A percentile compares a stretch with the other conserved stretches of the same genome.
Conservation (phyloP, 345 rosid species). For the Aethionema arabicum region DNA sequence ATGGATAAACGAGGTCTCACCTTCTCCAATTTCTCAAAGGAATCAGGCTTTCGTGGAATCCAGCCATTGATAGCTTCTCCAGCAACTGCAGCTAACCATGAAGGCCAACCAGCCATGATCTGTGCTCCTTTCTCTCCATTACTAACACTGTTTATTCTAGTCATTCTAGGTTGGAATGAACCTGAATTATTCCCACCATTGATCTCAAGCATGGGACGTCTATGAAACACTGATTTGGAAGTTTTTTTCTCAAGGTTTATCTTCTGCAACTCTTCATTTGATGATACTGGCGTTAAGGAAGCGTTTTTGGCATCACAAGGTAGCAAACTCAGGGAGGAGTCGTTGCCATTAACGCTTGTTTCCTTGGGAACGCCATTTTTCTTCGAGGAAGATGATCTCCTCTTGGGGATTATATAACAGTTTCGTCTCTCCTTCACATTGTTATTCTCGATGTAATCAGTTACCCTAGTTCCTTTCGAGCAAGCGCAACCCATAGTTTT, state of each 20-base stretch:
- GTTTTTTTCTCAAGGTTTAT: constrained; percentile 27
- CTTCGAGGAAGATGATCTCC: constrained; percentile 38
- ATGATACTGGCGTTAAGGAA: constrained; percentile 18
- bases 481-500: constrained; percentile 82
- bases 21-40: constrained; percentile 94
- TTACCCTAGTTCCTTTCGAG: constrained; percentile 61
- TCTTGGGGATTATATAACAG: constrained; percentile 37
- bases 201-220: constrained; percentile 28
- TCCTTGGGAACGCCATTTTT: constrained; percentile 39
- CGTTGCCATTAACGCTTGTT: constrained; percentile 37
- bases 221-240: constrained; percentile 37
- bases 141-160: constrained; percentile 48
- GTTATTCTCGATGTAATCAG: constrained; percentile 30
- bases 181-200: constrained; percentile 6
- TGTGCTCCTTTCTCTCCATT: constrained; percentile 72
- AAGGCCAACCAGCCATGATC: constrained; percentile 94
- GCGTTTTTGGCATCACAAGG: constrained; percentile 39
- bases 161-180: constrained; percentile 36
- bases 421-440: constrained; percentile 38
- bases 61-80: constrained; percentile 97
- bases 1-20: constrained; percentile 37
- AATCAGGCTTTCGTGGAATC: constrained; percentile 86
- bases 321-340: constrained; percentile 41
- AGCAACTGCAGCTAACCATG: constrained; percentile 91
- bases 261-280: constrained; percentile 46